Base-by-base conservation (phyloP, 2,329 filamentous ascomycete genomes). In the Alternaria metachromatica region DNA sequence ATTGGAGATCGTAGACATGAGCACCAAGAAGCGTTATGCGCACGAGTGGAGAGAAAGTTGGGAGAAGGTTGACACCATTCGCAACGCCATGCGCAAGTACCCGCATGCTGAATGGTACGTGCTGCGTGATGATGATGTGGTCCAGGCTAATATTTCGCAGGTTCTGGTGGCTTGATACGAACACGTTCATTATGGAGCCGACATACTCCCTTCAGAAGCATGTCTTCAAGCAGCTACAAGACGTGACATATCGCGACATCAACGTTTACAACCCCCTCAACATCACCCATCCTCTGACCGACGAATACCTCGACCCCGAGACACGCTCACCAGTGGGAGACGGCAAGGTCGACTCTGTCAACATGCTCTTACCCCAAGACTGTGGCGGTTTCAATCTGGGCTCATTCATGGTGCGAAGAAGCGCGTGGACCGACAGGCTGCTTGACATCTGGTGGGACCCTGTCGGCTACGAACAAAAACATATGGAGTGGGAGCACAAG, bases 21-120 rank as follows among this genome's bases (percentile, higher is more conserved):
- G 94, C 83, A 97, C 94, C 58, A 97, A 97, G 87, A 98, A 97
- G 83, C 90, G 94, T 70, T 99, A 99, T 79, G 95, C 96, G 26
- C 96, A 99, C 82, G 96, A 99, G 82, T 99, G 96, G 96, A 89
- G 96, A 75, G 96, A 99, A 82, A 96, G 95, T 80, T 99, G 96
- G 96, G 96, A 99, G 82, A 99, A 98, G 85, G 94, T 97, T 65
- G 96, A 99, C 79, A 93, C 93, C 45, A 89, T 99, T 73, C 89
- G 95, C 64, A 92, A 93, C 65, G 90, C 91, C 48, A 90, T 99
- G 87, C 88, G 90, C 78, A 97, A 97, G 80, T 97, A 98, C 77
- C 96, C 96, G 26, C 87, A 97, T 68, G 96, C 95, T 33, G 95
- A 99, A 84, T 99, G 96, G 96, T 97, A 85, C 81, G 89, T 81